Evolutionary conservation across 306 rosid species (phyloP), one percentile per base, ranked within the genome.

Genomic region (Canavalia gladiata): DNA sequence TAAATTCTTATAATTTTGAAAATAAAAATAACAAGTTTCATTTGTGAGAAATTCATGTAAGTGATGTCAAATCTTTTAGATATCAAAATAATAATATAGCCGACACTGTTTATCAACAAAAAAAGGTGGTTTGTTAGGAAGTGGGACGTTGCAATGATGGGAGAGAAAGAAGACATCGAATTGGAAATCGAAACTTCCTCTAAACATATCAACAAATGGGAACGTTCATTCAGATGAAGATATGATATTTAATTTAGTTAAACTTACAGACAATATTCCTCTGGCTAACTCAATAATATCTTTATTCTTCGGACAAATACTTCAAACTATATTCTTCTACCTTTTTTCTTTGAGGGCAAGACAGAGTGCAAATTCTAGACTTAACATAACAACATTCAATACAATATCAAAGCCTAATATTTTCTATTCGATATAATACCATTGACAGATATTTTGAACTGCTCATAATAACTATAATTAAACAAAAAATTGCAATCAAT

Each of bases 351-450:
- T 18, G 25, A 18, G 25, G 25, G 41, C 54, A 41, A 56, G 5
- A 5, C 11, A 41, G 42, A 29, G 41, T 39, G 41, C 67, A 56
- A 73, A 29, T 25, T 73, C 78, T 5, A 73, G 54, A 56, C 41
- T 42, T 41, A 58, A 56, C 13, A 11, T 60, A 33, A 64, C 31
- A 47, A 3, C 58, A 70, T 7, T 70, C n/a, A n/a, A 31, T 33
- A 50, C 12, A 70, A 64, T n/a, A 50, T 50, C 13, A 6, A 69
- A 69, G 43, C 30, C 31, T 31, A 31, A 69, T 31, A 69, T 5
- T 70, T 50, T 70, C 45, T 49, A 70, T 49, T 70, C 5, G 45
- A 49, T 37, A 35, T 18, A 54, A 72, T 37, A 55, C 9, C 50
- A 52, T 13, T 1, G 5, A n/a, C 9, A 72, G 47, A 52, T 25